Conservation (phyloP, 805 yeast genomes). For the Saccharomyces jurei region DNA sequence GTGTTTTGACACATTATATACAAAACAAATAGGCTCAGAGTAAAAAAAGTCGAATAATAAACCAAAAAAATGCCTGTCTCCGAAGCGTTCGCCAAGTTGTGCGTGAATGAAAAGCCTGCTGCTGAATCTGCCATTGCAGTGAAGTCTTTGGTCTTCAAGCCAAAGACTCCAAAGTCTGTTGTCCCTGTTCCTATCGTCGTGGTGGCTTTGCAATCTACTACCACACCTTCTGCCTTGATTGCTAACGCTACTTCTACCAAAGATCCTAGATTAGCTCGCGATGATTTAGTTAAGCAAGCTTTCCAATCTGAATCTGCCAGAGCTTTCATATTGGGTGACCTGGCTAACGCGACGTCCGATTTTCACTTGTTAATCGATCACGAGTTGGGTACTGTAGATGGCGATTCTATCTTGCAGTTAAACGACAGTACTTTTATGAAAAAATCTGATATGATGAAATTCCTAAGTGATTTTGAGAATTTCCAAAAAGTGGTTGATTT, state of each 20-base stretch:
- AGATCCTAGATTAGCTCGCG: slow-evolving; percentile 83
- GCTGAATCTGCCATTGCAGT: slow-evolving; percentile 46
- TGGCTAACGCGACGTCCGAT: slow-evolving; percentile 33
- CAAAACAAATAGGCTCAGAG: not conserved
- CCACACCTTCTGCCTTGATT: slow-evolving; percentile 57
- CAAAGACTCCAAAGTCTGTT: slow-evolving; percentile 80
- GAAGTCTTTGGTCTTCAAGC: slow-evolving; percentile 80
- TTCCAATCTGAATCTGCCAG: slow-evolving; percentile 26
- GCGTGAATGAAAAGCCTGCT: slow-evolving; percentile 42
- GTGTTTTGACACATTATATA: not conserved
- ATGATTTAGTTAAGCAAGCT: slow-evolving; percentile 62
- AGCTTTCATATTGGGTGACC: slow-evolving; percentile 26
- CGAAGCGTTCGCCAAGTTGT: slow-evolving; percentile 58
- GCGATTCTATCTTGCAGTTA: slow-evolving; percentile 24
- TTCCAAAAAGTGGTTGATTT: slow-evolving; percentile 42
- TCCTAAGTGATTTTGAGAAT: slow-evolving; percentile 37
- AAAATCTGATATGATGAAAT: slow-evolving; percentile 22
- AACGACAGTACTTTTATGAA: slow-evolving; percentile 21
- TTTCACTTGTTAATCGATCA: slow-evolving; percentile 25
- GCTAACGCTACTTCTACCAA: slow-evolving; percentile 64
- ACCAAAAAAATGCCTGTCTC: slow-evolving; percentile 49
- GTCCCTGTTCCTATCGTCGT: slow-evolving; percentile 73
- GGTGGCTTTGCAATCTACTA: slow-evolving; percentile 62
- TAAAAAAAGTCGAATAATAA: not conserved
- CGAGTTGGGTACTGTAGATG: slow-evolving; percentile 34